Percentiles rank a stretch among this genome's conserved stretches.
phyloP scores from a whole-genome alignment of 1,284 basidiomycete genomes.

The Jaminaea rosea region DNA sequence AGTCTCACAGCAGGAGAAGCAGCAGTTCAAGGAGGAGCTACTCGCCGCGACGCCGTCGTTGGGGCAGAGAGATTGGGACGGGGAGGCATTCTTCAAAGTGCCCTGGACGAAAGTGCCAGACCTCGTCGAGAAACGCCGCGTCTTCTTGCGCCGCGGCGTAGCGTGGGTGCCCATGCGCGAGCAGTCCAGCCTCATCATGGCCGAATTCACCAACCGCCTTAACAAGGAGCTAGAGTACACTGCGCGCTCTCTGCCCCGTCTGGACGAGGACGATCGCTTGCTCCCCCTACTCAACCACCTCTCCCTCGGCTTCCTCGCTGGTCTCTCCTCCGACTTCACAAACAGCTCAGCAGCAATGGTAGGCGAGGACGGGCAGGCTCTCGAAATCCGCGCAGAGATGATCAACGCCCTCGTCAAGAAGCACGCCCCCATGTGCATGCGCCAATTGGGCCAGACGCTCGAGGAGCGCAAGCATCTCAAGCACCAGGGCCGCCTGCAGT shows the following conservation, averaged over 20 bases:
- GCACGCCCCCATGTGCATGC: slow-evolving; percentile 96
- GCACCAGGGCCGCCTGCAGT: slow-evolving; percentile 83
- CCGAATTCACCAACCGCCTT: slow-evolving; percentile 74
- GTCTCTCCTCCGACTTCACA: slow-evolving; percentile 71
- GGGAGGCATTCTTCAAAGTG: slow-evolving; percentile 63
- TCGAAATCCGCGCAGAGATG: slow-evolving; percentile 82
- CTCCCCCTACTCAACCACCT: slow-evolving; percentile 85
- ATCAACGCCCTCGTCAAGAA: slow-evolving; percentile 74
- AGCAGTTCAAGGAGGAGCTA: slow-evolving; percentile 54
- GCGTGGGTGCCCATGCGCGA: slow-evolving; percentile 80
- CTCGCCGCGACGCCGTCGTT: slow-evolving; percentile 35
- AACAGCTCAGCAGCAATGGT: slow-evolving; percentile 47
- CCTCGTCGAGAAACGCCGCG: slow-evolving; percentile 73
- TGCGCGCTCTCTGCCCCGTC: slow-evolving; percentile 75
- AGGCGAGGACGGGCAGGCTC: slow-evolving; percentile 50
- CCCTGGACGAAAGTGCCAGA: slow-evolving; percentile 88
- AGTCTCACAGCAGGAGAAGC: slow-evolving; percentile 60
- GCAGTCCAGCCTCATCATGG: slow-evolving; percentile 76
- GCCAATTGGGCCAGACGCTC: slow-evolving; percentile 72
- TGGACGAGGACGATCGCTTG: slow-evolving; percentile 90
- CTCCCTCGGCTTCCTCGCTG: slow-evolving; percentile 85
- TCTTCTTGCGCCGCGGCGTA: slow-evolving; percentile 70
- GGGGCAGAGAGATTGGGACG: slow-evolving; percentile 47
- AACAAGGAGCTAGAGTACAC: slow-evolving; percentile 75
- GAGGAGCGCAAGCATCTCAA: slow-evolving; percentile 76